Percentiles rank a stretch among this genome's conserved stretches.
Evolutionary conservation across 257 asterid species (phyloP).

Genomic region (Rubia yunnanensis): DNA sequence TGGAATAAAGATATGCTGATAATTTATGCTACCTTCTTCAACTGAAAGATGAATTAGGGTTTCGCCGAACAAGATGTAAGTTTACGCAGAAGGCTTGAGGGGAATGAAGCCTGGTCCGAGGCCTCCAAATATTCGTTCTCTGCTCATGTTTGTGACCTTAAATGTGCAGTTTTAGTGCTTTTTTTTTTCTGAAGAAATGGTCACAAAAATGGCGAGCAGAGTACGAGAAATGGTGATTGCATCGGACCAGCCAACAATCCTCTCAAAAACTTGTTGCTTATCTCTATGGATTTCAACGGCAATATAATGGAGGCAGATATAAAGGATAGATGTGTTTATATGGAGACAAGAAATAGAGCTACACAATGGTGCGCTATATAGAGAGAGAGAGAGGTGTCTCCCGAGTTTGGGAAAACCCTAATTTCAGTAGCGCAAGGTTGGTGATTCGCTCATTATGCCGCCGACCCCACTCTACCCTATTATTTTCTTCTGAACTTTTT

Average conservation of each 20-base stretch:
- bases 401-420: neutral
- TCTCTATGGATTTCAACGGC: neutral
- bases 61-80: neutral
- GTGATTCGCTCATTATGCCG: slow-evolving; percentile 8
- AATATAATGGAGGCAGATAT: neutral
- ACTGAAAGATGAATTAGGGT: neutral
- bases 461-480: slow-evolving; percentile 5
- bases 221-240: slow-evolving; percentile 22
- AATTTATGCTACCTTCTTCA: too few species aligned
- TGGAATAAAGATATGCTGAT: too few species aligned
- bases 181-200: neutral
- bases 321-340: neutral
- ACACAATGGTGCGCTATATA: neutral
- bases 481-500: neutral
- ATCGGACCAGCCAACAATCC: slow-evolving; percentile 83
- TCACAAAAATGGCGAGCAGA: neutral
- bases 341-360: neutral
- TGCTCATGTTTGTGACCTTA: neutral
- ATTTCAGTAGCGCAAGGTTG: neutral
- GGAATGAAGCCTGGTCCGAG: slow-evolving; percentile 61
- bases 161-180: too few species aligned
- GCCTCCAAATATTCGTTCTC: slow-evolving; percentile 25
- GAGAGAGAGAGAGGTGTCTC: neutral
- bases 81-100: slow-evolving; percentile 19
- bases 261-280: slow-evolving; percentile 40